phyloP scores from a whole-genome alignment of 176 grass and related monocot genomes.

The Cenchrus fungigraminus region DNA sequence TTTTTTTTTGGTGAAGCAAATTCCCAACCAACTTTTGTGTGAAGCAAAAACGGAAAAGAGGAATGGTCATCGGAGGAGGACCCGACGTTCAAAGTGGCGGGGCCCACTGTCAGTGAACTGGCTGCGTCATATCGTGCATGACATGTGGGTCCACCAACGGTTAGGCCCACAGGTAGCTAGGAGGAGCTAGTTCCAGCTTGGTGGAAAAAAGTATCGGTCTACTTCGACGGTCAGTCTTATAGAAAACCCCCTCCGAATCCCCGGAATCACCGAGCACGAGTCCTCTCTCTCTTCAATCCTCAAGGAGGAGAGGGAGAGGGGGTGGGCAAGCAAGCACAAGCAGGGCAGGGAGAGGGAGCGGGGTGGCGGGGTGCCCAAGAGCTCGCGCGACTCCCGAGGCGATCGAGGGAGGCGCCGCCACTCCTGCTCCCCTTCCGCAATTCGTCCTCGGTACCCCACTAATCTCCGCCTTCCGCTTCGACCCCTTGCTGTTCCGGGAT shows the following conservation, averaged over 20 bases:
- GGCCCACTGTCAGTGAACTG: constrained; percentile 3
- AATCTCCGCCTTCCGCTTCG: background rate
- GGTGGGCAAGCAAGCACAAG: background rate
- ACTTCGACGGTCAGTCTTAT: constrained; percentile 2
- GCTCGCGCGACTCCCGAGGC: constrained; percentile 31
- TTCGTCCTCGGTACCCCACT: background rate
- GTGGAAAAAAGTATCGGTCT: background rate
- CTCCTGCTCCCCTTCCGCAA: background rate
- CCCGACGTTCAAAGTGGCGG: background rate
- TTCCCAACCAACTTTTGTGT: constrained; percentile 9
- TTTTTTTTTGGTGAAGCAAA: too few species aligned
- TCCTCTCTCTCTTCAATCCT: background rate
- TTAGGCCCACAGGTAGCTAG: rapidly evolving
- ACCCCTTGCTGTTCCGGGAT: background rate
- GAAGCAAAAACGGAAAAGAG: background rate
- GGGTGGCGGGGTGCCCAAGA: background rate
- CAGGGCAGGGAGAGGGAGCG: background rate
- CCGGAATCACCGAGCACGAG: background rate
- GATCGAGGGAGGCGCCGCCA: background rate
- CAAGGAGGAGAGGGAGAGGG: background rate
- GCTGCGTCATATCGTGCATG: rapidly evolving
- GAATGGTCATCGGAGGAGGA: background rate
- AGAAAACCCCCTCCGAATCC: constrained; percentile 16
- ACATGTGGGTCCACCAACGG: rapidly evolving
- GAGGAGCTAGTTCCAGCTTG: rapidly evolving